Percentiles rank a stretch among this genome's conserved stretches.
phyloP scores from a whole-genome alignment of 2,329 filamentous ascomycete species.

The Colletotrichum plurivorum region DNA sequence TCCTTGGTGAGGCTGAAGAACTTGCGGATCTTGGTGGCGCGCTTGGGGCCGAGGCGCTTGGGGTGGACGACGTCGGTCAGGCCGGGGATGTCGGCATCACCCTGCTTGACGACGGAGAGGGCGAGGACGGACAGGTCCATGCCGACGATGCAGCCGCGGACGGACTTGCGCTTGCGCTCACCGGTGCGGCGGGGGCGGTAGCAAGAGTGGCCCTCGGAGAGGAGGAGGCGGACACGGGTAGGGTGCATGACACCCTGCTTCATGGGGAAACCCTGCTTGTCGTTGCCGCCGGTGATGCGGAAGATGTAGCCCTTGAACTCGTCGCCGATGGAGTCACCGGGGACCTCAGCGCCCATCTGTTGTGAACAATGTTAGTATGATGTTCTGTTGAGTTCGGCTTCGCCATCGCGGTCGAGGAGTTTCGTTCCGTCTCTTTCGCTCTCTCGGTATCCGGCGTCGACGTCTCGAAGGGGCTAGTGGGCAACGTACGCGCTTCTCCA shows the following conservation, averaged over 20 bases:
- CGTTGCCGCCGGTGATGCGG: constrained; percentile 99
- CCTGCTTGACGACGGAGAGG: constrained; percentile 97
- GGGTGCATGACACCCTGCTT: constrained; percentile 99
- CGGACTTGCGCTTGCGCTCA: constrained; percentile 99
- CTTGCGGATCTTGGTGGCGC: constrained; percentile 99
- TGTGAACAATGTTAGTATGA: constrained; percentile 51
- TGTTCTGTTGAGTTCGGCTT: constrained; percentile 28
- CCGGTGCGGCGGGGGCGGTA: constrained; percentile 98
- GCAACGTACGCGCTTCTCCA: constrained; percentile 90
- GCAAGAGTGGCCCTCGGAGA: constrained; percentile 97
- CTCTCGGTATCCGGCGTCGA: constrained; percentile 35
- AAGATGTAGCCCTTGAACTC: constrained; percentile 99
- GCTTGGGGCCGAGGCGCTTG: constrained; percentile 99
- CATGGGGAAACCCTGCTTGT: constrained; percentile 99
- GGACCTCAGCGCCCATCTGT: constrained; percentile 90
- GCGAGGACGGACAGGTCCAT: constrained; percentile 96
- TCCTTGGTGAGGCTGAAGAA: constrained; percentile 99
- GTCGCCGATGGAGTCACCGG: constrained; percentile 94
- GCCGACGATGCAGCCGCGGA: constrained; percentile 98
- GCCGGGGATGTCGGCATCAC: constrained; percentile 92
- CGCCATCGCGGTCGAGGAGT: constrained; percentile 25
- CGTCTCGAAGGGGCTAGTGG: neutral
- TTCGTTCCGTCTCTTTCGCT: constrained; percentile 38
- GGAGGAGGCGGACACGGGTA: constrained; percentile 97
- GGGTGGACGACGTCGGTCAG: constrained; percentile 98